phyloP scores from a whole-genome alignment of 2,329 filamentous ascomycete species.

The Microsporum canis region DNA sequence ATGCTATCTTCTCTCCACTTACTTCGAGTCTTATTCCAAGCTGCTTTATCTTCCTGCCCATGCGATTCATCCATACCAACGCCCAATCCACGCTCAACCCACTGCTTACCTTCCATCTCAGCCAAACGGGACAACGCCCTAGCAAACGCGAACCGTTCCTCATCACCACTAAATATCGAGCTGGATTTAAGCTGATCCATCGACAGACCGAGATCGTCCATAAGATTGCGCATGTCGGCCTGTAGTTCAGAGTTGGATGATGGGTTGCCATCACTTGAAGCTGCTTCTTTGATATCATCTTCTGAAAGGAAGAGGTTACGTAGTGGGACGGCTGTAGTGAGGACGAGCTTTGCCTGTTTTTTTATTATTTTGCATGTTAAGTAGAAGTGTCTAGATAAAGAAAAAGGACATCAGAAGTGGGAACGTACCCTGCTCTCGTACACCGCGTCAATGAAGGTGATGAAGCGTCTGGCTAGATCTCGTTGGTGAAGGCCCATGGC shows the following conservation, averaged over 20 bases:
- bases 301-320: constrained; percentile 74
- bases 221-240: constrained; percentile 63
- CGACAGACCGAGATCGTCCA: constrained; percentile 79
- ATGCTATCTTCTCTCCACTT: constrained; percentile 41
- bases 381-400: background rate
- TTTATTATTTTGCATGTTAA: background rate
- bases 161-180: constrained; percentile 82
- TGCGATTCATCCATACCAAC: constrained; percentile 36
- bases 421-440: constrained; percentile 57
- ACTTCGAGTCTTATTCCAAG: constrained; percentile 39
- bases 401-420: background rate
- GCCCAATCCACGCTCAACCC: constrained; percentile 69
- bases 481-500: constrained; percentile 80
- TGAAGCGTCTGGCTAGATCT: constrained; percentile 83
- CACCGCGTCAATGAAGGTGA: constrained; percentile 93
- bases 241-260: constrained; percentile 33
- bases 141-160: constrained; percentile 94
- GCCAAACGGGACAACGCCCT: constrained; percentile 70
- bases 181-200: constrained; percentile 76
- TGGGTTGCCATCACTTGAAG: constrained; percentile 19
- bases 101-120: constrained; percentile 91
- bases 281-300: constrained; percentile 49
- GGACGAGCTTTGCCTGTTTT: constrained; percentile 73
- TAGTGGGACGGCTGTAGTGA: constrained; percentile 79
- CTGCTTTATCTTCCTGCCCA: constrained; percentile 36